Evolutionary conservation across 2,329 filamentous ascomycete species (phyloP), one percentile per base, ranked within the genome.

Genomic region (Davidsoniella eucalypti): DNA sequence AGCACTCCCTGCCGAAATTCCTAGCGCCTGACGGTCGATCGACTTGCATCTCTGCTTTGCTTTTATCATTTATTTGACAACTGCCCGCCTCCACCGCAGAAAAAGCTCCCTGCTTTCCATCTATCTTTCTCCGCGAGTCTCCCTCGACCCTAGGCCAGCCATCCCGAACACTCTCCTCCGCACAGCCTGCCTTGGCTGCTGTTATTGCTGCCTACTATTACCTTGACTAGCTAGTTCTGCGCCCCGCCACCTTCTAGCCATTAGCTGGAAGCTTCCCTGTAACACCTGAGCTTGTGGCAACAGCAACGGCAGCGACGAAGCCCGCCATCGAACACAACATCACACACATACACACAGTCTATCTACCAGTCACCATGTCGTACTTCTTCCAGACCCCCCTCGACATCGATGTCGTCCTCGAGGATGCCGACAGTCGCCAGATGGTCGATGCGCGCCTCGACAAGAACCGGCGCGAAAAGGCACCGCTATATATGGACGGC

Each of bases 401-500:
- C 67, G 92, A 98, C 68, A 98, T 98, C 70, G 92, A 98, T 70
- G 84, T 98, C 63, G 87, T 96, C 60, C 86, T 98, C 59, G 87
- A 95, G 61, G 87, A 95, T 69, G 80, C 81, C 65, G 92, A 96
- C 69, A 86, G 94, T 60, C 83, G 92, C 61, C 80, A 87, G 60
- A 94, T 92, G 69, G 87, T 98, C 56, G 92, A 98, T 64, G 86
- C 94, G 69, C 94, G 94, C 76, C 83, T 95, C 58, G 92, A 96
- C 70, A 96, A 96, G 80, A 93, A 88, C 70, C 80, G 90, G 59
- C 84, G 88, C 62, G 92, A 98, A 68, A 94, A 95, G 70, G 88
- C 88, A 45, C 92, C 92, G 53, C 74, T 98, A 55, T 98, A 94
- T 66, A 88, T 94, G 74, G 92, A 98, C 63, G 92, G 93, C 58